phyloP scores from a whole-genome alignment of 768 basidiomycete species.

The Hypholoma fasciculare region DNA sequence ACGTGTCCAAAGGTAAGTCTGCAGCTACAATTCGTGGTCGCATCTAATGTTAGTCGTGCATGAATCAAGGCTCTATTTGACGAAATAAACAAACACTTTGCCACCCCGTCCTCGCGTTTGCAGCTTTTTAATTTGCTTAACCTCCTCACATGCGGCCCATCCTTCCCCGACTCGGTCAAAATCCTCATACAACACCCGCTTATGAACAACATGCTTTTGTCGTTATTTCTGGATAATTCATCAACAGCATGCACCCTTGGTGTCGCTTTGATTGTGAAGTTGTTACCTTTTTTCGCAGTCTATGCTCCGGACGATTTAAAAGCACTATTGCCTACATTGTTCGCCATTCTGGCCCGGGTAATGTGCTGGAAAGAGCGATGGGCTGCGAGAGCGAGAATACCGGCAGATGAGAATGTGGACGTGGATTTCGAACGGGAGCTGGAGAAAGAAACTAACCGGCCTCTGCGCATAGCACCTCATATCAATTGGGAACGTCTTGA shows the following conservation, averaged over 20 bases:
- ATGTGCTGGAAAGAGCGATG: slow-evolving; percentile 73
- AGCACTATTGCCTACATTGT: slow-evolving; percentile 58
- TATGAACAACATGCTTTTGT: slow-evolving; percentile 62
- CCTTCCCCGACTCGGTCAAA: slow-evolving; percentile 48
- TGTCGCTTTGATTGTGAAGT: slow-evolving; percentile 63
- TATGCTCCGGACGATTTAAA: slow-evolving; percentile 58
- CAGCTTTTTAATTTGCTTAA: slow-evolving; percentile 72
- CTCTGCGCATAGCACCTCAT: slow-evolving; percentile 49
- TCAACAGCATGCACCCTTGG: slow-evolving; percentile 67
- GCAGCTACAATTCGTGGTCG: background rate
- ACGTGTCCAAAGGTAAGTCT: slow-evolving; percentile 61
- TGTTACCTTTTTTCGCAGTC: slow-evolving; percentile 75
- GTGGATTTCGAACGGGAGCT: slow-evolving; percentile 40
- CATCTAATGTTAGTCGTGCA: slow-evolving; percentile 5
- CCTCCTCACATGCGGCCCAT: slow-evolving; percentile 53
- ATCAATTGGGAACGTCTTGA: slow-evolving; percentile 72
- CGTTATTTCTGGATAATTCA: slow-evolving; percentile 73
- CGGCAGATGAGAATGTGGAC: slow-evolving; percentile 30
- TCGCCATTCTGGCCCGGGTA: slow-evolving; percentile 67
- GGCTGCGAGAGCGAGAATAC: slow-evolving; percentile 26
- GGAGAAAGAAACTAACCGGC: slow-evolving; percentile 34
- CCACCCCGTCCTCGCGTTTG: slow-evolving; percentile 58
- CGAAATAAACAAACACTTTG: slow-evolving; percentile 65
- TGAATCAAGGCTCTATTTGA: slow-evolving; percentile 62
- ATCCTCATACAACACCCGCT: slow-evolving; percentile 63